Conservation (phyloP, 1,284 basidiomycete species). For the Sanghuangporus sanghuang region DNA sequence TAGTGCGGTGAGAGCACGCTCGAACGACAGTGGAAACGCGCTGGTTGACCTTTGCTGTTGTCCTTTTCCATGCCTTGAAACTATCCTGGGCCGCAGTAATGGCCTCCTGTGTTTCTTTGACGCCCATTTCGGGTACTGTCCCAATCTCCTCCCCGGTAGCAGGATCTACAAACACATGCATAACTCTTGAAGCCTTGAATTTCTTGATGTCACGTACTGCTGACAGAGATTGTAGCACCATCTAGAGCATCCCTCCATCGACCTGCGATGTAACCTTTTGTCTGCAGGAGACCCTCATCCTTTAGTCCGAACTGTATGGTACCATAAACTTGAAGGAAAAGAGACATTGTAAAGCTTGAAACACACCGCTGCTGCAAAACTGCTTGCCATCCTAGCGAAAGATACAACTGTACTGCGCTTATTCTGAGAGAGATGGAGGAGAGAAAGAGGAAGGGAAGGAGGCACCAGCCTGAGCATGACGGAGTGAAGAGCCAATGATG, state of each 20-base stretch:
- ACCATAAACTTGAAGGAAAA: not conserved
- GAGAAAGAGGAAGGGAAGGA: constrained; percentile 1
- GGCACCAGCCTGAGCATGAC: not conserved
- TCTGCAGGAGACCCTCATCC: constrained; percentile 70
- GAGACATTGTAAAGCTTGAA: not conserved
- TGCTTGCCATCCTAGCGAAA: constrained; percentile 16
- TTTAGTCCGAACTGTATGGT: constrained; percentile 61
- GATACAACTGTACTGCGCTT: not conserved
- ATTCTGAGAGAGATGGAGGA: not conserved
- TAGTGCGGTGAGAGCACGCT: not conserved
- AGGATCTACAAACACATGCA: constrained; percentile 54
- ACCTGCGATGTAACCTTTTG: constrained; percentile 75
- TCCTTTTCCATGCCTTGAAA: constrained; percentile 78
- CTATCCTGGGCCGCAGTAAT: constrained; percentile 73
- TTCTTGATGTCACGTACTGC: constrained; percentile 46
- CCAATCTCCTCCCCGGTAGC: constrained; percentile 78
- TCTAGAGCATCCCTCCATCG: constrained; percentile 78
- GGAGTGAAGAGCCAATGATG: not conserved
- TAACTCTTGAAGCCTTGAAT: not conserved
- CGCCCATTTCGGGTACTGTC: constrained; percentile 81
- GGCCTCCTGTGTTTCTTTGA: constrained; percentile 75
- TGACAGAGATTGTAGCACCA: constrained; percentile 67
- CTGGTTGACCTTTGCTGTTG: constrained; percentile 64
- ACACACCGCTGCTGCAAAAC: not conserved
- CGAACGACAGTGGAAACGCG: not conserved